Evolutionary conservation across 2,329 filamentous ascomycete species (phyloP), one percentile per base, ranked within the genome.

Genomic region (Raffaelea deltoideospora): DNA sequence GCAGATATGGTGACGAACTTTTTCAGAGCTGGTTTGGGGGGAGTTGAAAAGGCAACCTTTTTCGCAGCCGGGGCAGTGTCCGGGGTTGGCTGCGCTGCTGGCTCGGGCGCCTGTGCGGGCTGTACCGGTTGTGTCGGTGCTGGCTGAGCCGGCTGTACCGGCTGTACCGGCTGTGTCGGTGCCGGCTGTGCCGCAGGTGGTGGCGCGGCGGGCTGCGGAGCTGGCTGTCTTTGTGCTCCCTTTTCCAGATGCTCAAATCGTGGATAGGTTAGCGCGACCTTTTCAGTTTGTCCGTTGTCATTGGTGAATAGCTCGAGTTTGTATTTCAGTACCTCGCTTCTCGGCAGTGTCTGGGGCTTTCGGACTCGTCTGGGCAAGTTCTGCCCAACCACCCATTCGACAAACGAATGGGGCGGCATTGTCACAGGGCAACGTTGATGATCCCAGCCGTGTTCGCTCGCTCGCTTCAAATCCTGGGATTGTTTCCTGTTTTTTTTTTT

Each of bases 231-330:
- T 2, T 22, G 18, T 19, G 17, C 17, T 21, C 9, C 13, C 22
- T 34, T 23, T 9, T 29, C 35, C 14, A 41, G 5, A 29, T 29
- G 31, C 14, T 53, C 47, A 5, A 53, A 50, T 36, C 65, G 61
- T 1, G 67, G 66, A 35, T 67, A 66, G 2, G 63, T 65, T 27
- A 72, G 49, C 15, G 51, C 57, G 37, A 71, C 49, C 3, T 56
- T 61, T 36, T 72, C 67, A 20, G 59, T 54, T 8, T 63, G 59
- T n/a, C 57, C 59, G 38, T 68, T 64, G 31, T 71, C 66, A 41
- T 72, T 66, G 10, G 67, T 69, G 13, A 58, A 55, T 2, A 68
- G 47, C 35, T 63, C 55, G 23, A 68, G 47, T 18, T 48, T 56
- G 39, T 64, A 46, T 35, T 30, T 32, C 10, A 61, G 49, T 15